A percentile compares a stretch with the other conserved stretches of the same genome.
Conservation (phyloP, 345 rosid species). For the Noccaea bulbosa region DNA sequence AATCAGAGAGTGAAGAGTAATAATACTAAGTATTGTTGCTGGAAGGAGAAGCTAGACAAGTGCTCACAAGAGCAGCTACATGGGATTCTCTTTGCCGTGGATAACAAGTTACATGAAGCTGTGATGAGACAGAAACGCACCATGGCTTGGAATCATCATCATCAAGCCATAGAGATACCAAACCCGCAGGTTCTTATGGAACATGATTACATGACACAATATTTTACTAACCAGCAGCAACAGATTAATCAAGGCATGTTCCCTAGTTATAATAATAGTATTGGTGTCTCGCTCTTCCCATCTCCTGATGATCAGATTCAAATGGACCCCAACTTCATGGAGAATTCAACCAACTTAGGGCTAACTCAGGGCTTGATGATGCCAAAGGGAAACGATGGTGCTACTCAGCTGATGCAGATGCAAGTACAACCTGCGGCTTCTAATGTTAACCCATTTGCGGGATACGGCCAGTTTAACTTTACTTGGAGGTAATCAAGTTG, state of each 20-base stretch:
- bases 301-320: slow-evolving; percentile 33
- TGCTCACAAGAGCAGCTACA: slow-evolving; percentile 42
- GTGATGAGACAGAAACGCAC: slow-evolving; percentile 18
- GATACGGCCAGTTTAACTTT: slow-evolving; percentile 9
- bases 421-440: not conserved
- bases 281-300: slow-evolving; percentile 20
- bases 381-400: slow-evolving; percentile 35
- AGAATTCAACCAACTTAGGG: slow-evolving; percentile 12
- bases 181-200: slow-evolving; percentile 21
- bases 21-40: slow-evolving; percentile 21
- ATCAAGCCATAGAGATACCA: slow-evolving; percentile 31
- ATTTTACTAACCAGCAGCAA: slow-evolving; percentile 26
- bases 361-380: slow-evolving; percentile 32
- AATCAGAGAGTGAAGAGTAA: slow-evolving; percentile 17
- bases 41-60: slow-evolving; percentile 39
- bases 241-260: not conserved
- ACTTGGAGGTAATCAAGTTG: slow-evolving; percentile 17
- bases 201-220: slow-evolving; percentile 32
- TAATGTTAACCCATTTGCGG: slow-evolving; percentile 19
- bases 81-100: slow-evolving; percentile 29
- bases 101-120: slow-evolving; percentile 38
- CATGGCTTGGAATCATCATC: slow-evolving; percentile 25
- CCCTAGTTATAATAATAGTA: slow-evolving; percentile 12
- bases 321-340: slow-evolving; percentile 26
- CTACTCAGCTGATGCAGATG: slow-evolving; percentile 30